Evolutionary conservation across 106 monocot species (phyloP).

Genomic region (Dioscorea alata): DNA sequence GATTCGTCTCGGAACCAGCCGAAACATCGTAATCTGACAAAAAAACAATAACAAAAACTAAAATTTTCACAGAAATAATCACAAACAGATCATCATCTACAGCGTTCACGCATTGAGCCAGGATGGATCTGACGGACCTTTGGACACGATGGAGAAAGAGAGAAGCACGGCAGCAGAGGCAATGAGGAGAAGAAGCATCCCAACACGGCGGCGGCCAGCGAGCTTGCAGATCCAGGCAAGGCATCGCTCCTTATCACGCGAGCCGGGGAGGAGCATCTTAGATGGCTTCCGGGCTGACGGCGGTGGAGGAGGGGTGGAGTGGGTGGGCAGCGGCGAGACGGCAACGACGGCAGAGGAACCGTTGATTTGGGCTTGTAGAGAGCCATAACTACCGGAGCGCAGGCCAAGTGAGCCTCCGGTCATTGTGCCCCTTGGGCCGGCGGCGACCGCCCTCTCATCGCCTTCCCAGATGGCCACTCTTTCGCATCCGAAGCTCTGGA

Average conservation of each 20-base stretch:
- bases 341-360: not conserved
- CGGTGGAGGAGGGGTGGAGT: not conserved
- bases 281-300: constrained; percentile 11
- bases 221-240: constrained; percentile 20
- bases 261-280: constrained; percentile 11
- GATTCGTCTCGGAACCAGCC: constrained; percentile 26
- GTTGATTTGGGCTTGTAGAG: constrained; percentile 9
- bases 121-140: not conserved
- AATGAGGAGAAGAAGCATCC: constrained; percentile 17
- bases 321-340: constrained; percentile 4
- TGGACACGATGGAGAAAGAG: not conserved
- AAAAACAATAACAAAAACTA: not conserved
- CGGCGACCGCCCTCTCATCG: not conserved
- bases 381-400: constrained; percentile 31
- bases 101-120: not conserved
- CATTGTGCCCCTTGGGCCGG: constrained; percentile 4
- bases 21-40: constrained; percentile 37
- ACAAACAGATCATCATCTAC: not conserved
- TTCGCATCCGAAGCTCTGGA: too few species aligned
- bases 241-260: constrained; percentile 22
- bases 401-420: constrained; percentile 24
- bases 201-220: constrained; percentile 9
- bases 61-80: not conserved
- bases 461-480: not conserved
- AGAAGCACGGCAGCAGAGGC: constrained; percentile 18